These are phyloP conservation scores for Magnaporthiopsis incrustans DNA, from an alignment of 2,329 filamentous ascomycete species.

Conservation along the genomic window DNA sequence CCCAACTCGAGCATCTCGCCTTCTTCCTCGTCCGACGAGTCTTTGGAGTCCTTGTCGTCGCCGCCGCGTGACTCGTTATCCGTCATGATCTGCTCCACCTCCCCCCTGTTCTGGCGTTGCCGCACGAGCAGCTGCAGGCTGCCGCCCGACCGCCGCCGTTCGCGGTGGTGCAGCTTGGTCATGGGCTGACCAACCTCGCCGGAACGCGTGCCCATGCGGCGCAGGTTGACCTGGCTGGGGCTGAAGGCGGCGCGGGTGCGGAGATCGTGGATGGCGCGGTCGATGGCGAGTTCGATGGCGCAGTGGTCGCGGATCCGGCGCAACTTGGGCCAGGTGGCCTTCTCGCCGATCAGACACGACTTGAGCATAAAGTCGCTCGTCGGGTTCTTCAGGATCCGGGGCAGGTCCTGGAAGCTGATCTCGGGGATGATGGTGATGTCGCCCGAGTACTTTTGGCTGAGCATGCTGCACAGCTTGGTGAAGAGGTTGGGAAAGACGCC, in stretches of 20 bases:
- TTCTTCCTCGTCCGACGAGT: constrained; percentile 16
- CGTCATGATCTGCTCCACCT: constrained; percentile 23
- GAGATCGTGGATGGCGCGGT: constrained; percentile 62
- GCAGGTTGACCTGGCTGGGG: constrained; percentile 53
- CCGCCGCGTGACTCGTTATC: constrained; percentile 5
- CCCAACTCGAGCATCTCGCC: constrained; percentile 18
- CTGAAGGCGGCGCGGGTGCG: constrained; percentile 63
- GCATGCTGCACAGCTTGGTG: constrained; percentile 69
- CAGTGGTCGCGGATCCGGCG: constrained; percentile 79
- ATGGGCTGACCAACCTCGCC: constrained; percentile 18
- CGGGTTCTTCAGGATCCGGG: constrained; percentile 61
- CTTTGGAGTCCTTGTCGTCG: constrained; percentile 1
- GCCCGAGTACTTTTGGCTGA: constrained; percentile 87
- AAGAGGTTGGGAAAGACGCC: constrained; percentile 72
- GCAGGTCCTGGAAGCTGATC: constrained; percentile 37
- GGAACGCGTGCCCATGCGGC: constrained; percentile 32
- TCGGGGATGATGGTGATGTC: constrained; percentile 90
- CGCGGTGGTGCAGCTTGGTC: constrained; percentile 10
- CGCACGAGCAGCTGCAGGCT: constrained; percentile 33
- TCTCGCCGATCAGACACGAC: constrained; percentile 68
- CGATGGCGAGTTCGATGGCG: constrained; percentile 79
- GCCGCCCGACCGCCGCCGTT: constrained; percentile 41
- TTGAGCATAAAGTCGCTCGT: constrained; percentile 79
- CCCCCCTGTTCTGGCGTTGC: constrained; percentile 20
- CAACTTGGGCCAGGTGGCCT: constrained; percentile 86